Evolutionary conservation across 2,329 filamentous ascomycete species (phyloP), one percentile per base, ranked within the genome.

Genomic region (Periconia digitata): DNA sequence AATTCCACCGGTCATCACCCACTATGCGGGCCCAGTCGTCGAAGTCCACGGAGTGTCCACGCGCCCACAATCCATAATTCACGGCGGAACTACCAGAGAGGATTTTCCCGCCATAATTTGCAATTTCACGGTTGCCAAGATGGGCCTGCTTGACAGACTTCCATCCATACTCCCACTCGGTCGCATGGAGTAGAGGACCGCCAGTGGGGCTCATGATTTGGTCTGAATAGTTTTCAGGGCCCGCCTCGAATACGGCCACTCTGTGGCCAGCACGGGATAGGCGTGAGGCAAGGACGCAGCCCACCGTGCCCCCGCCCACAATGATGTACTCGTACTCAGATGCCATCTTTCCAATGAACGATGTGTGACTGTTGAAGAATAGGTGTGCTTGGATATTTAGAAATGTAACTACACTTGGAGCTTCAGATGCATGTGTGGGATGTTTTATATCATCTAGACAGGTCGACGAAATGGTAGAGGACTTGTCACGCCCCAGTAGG

Each of bases 321-420:
- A 50, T 43, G 3, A 43, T 43, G 34, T 50, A 50, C 13, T 50
- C 48, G 23, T 35, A 46, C 2, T 21, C 22, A 23, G 44, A 22
- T 15, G 42, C 17, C 42, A 37, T 35, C 8, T 15, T 20, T 12
- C 5, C 27, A 12, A 12, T 6, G 10, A 32, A 32, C 4, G 27
- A 32, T 10, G 12, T 10, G 10, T 32, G 8, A 32, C 3, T 32
- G 27, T 3, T 32, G 3, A 10, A 32, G n/a, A 15, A 5, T 32
- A 15, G 12, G 27, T 32, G 8, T 32, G 8, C 27, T 12, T 32
- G 27, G 4, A 15, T 32, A 32, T 15, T 10, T 32, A 12, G 27
- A 32, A 10, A 10, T 10, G 12, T 15, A 32, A 10, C 4, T 32
- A 10, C 10, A 12, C 27, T 10, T 32, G n/a, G 27, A 4, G 27